Evolutionary conservation across 2,329 filamentous ascomycete genomes (phyloP), one percentile per base, ranked within the genome.

Genomic region (Talaromyces sp.): DNA sequence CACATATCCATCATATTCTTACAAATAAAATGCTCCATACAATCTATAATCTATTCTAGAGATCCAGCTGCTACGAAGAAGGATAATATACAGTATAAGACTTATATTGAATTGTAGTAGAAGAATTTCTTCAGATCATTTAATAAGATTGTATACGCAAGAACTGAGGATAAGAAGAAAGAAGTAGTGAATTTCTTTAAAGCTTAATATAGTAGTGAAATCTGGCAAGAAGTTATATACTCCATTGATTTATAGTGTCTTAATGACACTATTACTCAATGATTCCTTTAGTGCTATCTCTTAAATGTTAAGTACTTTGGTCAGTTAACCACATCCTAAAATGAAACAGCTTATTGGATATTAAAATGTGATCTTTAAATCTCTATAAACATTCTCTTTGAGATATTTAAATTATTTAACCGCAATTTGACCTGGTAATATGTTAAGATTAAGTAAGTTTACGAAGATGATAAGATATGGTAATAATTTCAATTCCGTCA

Each of bases 361-460:
- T 14, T 60, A n/a, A 60, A 60, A 31, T 37, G 57, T 41, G 37
- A 22, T 45, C 57, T 60, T 31, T n/a, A 60, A 45, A 11, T 60
- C 24, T 60, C 57, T 31, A 60, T 3, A 31, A 60, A 47, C 47
- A 39, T 47, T 45, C 33, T 60, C 43, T 37, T 45, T 31, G 54
- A 58, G 54, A 58, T 19, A 39, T 57, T 57, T 35, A 22, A 57
- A 57, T 57, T 22, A 57, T 57, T 35, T 35, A 10, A 35, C 3
- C 33, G 33, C 33, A 35, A 27, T 43, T 6, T 33, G 35, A 47
- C n/a, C n/a, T 3, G 59, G 19, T 52, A 9, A 67, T 6, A 50
- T 27, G 47, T 50, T 50, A 50, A 50, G 19, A 50, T 50, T 8
- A 50, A 50, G 47, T 22, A 50, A 19, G 47, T 50, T 50, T 22